phyloP scores from a whole-genome alignment of 2,329 filamentous ascomycete genomes.

The Bretziella fagacearum region DNA sequence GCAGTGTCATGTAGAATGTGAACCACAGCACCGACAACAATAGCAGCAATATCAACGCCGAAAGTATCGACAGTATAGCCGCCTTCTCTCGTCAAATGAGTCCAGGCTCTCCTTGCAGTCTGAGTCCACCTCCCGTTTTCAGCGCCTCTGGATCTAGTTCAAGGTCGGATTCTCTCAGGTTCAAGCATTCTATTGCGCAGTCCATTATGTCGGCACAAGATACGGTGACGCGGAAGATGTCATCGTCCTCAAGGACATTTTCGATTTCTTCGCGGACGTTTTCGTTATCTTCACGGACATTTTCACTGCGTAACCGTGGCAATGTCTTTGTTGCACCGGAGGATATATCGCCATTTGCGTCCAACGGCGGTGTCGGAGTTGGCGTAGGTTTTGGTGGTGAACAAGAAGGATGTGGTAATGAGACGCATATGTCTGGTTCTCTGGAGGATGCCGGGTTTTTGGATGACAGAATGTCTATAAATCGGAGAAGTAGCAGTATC shows the following conservation, averaged over 20 bases:
- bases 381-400: background rate
- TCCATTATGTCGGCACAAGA: background rate
- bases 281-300: background rate
- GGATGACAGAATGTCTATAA: background rate
- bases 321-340: background rate
- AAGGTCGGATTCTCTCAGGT: background rate
- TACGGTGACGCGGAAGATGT: background rate
- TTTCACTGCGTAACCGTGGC: background rate
- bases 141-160: background rate
- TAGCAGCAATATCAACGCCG: background rate
- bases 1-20: slow-evolving; percentile 15
- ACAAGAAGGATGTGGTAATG: background rate
- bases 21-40: slow-evolving; percentile 8
- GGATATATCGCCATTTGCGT: background rate
- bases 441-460: background rate
- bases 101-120: background rate
- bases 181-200: background rate
- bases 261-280: background rate
- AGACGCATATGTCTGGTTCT: background rate
- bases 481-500: background rate
- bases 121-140: background rate
- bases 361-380: background rate
- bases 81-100: no score
- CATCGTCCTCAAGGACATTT: background rate
- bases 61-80: no score